Evolutionary conservation across 495 filamentous ascomycete species (phyloP).

Genomic region (Penicillium daleae): DNA sequence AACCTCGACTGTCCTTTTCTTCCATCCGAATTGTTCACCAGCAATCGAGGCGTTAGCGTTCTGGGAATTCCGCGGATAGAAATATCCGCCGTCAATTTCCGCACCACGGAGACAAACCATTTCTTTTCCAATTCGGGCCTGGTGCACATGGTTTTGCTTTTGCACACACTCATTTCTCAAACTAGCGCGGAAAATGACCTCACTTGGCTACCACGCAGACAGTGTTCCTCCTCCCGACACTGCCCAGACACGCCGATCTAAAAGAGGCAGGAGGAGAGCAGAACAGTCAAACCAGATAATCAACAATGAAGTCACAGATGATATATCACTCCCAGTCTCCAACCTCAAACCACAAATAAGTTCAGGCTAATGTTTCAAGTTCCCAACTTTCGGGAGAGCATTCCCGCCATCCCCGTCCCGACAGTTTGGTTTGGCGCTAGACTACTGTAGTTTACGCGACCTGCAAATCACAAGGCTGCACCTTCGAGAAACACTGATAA

Average conservation of each 20-base stretch:
- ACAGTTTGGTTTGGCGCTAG: background rate
- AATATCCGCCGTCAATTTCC: background rate
- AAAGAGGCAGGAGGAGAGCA: background rate
- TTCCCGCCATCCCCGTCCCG: slow-evolving; percentile 8
- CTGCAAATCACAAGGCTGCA: slow-evolving; percentile 9
- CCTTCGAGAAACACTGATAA: slow-evolving; percentile 3
- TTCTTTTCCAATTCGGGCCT: background rate
- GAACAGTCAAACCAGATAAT: background rate
- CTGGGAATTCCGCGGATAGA: background rate
- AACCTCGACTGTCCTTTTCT: background rate
- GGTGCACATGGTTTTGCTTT: background rate
- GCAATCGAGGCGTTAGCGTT: background rate
- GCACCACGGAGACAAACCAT: background rate
- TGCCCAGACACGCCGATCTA: background rate
- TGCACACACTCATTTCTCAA: background rate
- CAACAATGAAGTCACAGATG: background rate
- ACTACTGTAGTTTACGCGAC: background rate
- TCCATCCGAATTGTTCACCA: background rate
- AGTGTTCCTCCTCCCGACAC: background rate
- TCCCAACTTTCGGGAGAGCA: background rate
- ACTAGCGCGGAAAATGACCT: background rate
- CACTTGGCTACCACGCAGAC: too few species aligned
- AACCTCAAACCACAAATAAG: background rate
- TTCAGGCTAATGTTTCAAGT: slow-evolving; percentile 12
- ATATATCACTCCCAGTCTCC: slow-evolving; percentile 4